These are phyloP conservation scores for Glebionis coronaria DNA, from an alignment of 129 eudicot genomes.

Conservation along the genomic window DNA sequence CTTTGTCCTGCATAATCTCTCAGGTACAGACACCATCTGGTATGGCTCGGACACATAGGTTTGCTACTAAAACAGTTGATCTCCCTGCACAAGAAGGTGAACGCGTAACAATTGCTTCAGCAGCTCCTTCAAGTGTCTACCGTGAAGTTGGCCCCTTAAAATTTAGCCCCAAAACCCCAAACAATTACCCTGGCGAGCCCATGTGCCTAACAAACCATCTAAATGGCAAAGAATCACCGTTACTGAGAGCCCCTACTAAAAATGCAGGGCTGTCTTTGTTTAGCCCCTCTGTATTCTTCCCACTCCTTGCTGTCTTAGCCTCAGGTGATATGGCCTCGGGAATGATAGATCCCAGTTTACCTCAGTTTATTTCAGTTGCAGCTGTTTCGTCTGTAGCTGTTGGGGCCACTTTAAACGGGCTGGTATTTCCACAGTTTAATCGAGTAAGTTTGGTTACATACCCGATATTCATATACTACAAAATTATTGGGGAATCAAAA, in stretches of 20 bases:
- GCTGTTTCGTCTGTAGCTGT: constrained; percentile 78
- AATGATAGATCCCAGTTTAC: constrained; percentile 84
- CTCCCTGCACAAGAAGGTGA: constrained; percentile 97
- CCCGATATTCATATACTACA: neutral
- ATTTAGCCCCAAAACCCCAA: constrained; percentile 74
- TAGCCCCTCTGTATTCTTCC: constrained; percentile 68
- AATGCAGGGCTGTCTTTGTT: constrained; percentile 50
- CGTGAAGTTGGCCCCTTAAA: constrained; percentile 85
- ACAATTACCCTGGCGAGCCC: constrained; percentile 88
- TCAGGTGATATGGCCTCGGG: constrained; percentile 91
- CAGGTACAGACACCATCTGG: constrained; percentile 97
- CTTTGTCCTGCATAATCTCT: constrained; percentile 22
- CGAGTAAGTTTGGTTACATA: constrained; percentile 51
- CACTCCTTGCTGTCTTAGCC: constrained; percentile 64
- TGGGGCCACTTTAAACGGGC: constrained; percentile 67
- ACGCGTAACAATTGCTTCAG: constrained; percentile 84
- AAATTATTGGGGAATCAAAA: neutral
- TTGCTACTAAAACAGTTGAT: constrained; percentile 94
- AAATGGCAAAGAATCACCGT: constrained; percentile 72
- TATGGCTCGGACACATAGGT: constrained; percentile 83
- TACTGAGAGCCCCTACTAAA: constrained; percentile 75
- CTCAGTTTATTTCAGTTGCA: constrained; percentile 66
- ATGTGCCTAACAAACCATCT: constrained; percentile 83
- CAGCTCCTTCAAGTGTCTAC: constrained; percentile 82
- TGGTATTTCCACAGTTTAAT: constrained; percentile 70